Evolutionary conservation across 2,329 filamentous ascomycete species (phyloP).

Genomic region (Claviceps sp.): DNA sequence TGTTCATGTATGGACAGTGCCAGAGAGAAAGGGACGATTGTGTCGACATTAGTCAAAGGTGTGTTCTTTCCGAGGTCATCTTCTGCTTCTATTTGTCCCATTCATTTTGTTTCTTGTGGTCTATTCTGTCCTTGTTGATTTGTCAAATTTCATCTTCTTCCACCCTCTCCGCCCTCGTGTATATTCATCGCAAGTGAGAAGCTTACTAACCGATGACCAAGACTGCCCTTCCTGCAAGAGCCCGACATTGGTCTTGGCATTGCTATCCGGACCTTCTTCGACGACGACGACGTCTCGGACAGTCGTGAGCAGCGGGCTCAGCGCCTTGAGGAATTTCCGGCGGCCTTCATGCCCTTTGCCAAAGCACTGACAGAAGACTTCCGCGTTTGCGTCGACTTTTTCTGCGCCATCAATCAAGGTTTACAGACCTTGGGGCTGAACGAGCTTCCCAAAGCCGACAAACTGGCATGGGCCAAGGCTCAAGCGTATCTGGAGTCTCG

Average conservation of each 20-base stretch:
- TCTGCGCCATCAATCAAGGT: slow-evolving; percentile 42
- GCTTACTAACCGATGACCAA: slow-evolving; percentile 14
- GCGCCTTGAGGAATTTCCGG: slow-evolving; percentile 37
- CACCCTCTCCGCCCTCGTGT: neutral
- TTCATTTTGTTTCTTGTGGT: neutral
- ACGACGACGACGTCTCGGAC: slow-evolving; percentile 51
- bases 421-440: slow-evolving; percentile 38
- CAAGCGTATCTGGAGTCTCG: slow-evolving; percentile 36
- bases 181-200: neutral
- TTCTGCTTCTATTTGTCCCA: neutral
- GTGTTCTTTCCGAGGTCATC: slow-evolving; percentile 17
- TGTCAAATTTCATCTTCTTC: neutral
- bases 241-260: slow-evolving; percentile 67
- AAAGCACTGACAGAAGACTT: slow-evolving; percentile 47
- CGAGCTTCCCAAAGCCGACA: slow-evolving; percentile 33
- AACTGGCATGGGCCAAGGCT: slow-evolving; percentile 40
- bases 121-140: neutral
- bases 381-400: slow-evolving; percentile 41
- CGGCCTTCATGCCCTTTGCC: slow-evolving; percentile 43
- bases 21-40: slow-evolving; percentile 55
- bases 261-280: slow-evolving; percentile 66
- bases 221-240: slow-evolving; percentile 54
- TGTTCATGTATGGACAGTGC: slow-evolving; percentile 71
- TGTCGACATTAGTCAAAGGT: slow-evolving; percentile 59
- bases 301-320: slow-evolving; percentile 30